Percentiles rank a stretch among this genome's conserved stretches.
Evolutionary conservation across 2,329 filamentous ascomycete genomes (phyloP).

Genomic region (Cordyceps javanica): DNA sequence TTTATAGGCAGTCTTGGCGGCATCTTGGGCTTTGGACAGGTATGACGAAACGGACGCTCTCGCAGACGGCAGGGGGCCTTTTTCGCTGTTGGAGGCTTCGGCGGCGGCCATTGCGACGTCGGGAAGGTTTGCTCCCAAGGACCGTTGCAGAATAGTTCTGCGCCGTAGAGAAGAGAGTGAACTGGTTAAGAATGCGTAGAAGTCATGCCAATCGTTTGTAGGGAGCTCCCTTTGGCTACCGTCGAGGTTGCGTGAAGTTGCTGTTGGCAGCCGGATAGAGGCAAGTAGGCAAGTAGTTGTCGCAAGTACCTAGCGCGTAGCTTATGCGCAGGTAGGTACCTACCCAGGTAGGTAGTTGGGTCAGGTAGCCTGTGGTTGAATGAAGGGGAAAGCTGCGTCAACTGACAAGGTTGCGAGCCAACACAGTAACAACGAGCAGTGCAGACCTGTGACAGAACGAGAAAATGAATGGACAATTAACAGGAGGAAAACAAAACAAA

Average conservation of each 20-base stretch:
- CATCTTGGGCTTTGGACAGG: not conserved
- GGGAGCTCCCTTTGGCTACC: not conserved
- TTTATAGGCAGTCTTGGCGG: conserved; percentile 25
- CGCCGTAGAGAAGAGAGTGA: not conserved
- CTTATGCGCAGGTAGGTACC: too few species aligned
- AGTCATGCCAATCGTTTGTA: not conserved
- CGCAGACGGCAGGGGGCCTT: not conserved
- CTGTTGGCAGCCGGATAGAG: not conserved
- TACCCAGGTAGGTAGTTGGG: too few species aligned
- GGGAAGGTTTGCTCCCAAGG: not conserved
- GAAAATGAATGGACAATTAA: not conserved
- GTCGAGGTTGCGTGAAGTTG: not conserved
- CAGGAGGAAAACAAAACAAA: not conserved
- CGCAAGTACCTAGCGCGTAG: too few species aligned
- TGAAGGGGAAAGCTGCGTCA: not conserved
- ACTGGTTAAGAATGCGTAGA: not conserved
- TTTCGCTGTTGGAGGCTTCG: not conserved
- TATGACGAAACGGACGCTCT: not conserved
- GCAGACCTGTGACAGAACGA: not conserved
- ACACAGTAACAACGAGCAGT: too few species aligned
- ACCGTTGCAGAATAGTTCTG: not conserved
- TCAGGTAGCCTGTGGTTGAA: too few species aligned
- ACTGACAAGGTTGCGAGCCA: not conserved
- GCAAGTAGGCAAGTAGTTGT: too few species aligned
- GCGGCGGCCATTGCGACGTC: not conserved